Evolutionary conservation across 345 rosid genomes (phyloP).

Genomic region (Eucalyptus globulus): DNA sequence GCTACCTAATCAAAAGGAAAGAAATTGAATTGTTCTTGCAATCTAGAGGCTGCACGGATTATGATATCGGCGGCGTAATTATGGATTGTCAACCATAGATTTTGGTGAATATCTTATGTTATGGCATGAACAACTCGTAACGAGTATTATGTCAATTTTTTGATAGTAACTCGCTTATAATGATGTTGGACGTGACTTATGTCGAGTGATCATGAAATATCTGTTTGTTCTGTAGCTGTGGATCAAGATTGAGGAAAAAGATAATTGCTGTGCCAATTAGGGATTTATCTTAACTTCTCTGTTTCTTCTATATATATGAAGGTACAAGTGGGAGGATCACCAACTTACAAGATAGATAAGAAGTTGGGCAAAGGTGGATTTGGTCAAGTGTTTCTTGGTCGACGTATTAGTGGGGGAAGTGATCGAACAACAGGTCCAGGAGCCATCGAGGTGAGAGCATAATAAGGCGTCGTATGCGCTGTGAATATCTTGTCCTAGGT

Average conservation of each 20-base stretch:
- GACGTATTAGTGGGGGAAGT: constrained; percentile 60
- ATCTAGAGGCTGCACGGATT: neutral
- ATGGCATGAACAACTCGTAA: neutral
- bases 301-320: neutral
- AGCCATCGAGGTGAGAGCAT: constrained; percentile 58
- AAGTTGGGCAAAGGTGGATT: constrained; percentile 98
- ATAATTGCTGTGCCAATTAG: neutral
- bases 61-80: neutral
- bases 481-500: neutral
- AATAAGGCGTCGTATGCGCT: neutral
- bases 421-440: constrained; percentile 69
- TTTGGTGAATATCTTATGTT: neutral
- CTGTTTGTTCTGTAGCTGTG: neutral
- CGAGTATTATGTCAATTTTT: neutral
- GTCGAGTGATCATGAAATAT: neutral
- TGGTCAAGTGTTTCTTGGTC: constrained; percentile 98
- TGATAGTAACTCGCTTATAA: neutral
- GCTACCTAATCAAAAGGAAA: neutral
- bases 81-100: neutral
- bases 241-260: neutral
- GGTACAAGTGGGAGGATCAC: constrained; percentile 98
- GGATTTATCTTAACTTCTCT: neutral
- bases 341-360: constrained; percentile 67
- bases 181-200: neutral
- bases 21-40: neutral